Percentiles rank a stretch among this genome's conserved stretches.
These are phyloP conservation scores for Alternaria viburni DNA, from an alignment of 2,329 filamentous ascomycete genomes.

Conservation along the genomic window DNA sequence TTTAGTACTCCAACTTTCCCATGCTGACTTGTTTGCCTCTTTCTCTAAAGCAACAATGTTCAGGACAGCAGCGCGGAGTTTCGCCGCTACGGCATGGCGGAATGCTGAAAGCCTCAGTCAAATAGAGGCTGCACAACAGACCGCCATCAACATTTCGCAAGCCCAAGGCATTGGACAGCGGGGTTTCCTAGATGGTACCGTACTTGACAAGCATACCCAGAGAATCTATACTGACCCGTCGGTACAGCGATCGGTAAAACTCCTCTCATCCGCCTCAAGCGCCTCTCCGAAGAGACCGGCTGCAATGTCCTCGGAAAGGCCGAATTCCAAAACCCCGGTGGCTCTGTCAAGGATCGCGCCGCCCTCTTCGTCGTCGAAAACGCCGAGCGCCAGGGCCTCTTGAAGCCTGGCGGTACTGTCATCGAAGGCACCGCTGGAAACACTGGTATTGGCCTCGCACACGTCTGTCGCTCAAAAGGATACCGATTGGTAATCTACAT, in stretches of 20 bases:
- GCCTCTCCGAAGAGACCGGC: conserved; percentile 85
- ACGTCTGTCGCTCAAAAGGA: conserved; percentile 89
- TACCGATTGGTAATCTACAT: conserved; percentile 99
- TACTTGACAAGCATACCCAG: not conserved
- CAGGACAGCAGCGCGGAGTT: conserved; percentile 69
- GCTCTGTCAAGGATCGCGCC: conserved; percentile 94
- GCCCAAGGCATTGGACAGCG: conserved; percentile 81
- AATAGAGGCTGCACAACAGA: conserved; percentile 59
- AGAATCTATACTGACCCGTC: conserved; percentile 4
- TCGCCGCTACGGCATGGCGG: conserved; percentile 68
- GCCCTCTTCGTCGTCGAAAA: conserved; percentile 93
- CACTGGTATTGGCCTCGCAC: conserved; percentile 95
- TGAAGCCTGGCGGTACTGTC: conserved; percentile 87
- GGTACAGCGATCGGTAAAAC: conserved; percentile 91
- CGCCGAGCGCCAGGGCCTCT: conserved; percentile 84
- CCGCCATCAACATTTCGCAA: conserved; percentile 75
- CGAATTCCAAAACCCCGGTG: conserved; percentile 98
- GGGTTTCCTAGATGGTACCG: conserved; percentile 75
- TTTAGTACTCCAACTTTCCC: not conserved
- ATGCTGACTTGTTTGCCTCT: conserved; percentile 1
- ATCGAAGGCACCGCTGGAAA: conserved; percentile 98
- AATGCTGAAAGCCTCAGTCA: conserved; percentile 55
- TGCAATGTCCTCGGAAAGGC: conserved; percentile 96
- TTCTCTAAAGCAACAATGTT: conserved; percentile 62
- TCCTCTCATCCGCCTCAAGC: conserved; percentile 87